Conservation (phyloP, 139 green algal genomes). For the Monoraphidium neglectum region DNA sequence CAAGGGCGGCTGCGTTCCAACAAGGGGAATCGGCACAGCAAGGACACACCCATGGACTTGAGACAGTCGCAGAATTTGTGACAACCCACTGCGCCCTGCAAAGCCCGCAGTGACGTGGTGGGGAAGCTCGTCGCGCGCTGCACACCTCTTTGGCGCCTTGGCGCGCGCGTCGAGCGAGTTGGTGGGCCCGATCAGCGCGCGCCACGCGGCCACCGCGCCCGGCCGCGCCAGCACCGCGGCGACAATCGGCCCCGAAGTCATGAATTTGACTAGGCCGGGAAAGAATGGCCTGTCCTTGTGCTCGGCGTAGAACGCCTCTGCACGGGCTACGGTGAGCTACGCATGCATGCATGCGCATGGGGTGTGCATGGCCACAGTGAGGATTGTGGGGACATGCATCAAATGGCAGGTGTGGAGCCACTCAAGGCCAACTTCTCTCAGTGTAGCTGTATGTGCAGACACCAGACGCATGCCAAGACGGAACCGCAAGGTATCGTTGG, state of each 20-base stretch:
- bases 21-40: no score
- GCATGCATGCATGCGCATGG: background rate
- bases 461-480: background rate
- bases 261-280: constrained; percentile 69
- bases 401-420: background rate
- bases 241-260: constrained; percentile 77
- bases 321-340: constrained; percentile 57
- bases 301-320: constrained; percentile 85
- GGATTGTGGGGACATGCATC: background rate
- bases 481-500: no score
- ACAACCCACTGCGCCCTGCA: no score
- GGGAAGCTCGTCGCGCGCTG: no score
- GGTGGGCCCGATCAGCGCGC: constrained; percentile 78
- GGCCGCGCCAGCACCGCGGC: constrained; percentile 69
- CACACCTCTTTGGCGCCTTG: constrained; percentile 44
- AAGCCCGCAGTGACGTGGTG: no score
- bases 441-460: background rate
- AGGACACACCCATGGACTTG: no score
- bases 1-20: no score
- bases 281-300: constrained; percentile 82
- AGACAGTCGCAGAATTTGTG: no score
- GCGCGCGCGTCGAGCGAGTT: constrained; percentile 60
- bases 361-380: background rate
- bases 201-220: constrained; percentile 71
- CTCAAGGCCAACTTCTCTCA: background rate